Evolutionary conservation across 495 filamentous ascomycete species (phyloP).

Genomic region (Sordaria brevicollis): DNA sequence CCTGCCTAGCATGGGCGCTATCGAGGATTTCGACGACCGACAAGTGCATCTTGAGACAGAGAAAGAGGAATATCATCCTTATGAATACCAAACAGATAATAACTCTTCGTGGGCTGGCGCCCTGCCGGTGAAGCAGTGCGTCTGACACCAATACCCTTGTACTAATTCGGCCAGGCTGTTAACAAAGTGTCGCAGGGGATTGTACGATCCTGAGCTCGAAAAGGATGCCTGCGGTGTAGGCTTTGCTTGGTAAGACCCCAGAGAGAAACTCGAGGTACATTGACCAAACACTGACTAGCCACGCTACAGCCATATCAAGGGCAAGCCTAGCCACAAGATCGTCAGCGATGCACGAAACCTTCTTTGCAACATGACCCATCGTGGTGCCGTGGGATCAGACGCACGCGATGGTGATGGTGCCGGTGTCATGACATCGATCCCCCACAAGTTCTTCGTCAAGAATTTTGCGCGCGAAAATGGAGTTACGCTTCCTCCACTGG

Average conservation of each 20-base stretch:
- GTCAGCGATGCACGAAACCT: conserved; percentile 96
- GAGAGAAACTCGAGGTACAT: background rate
- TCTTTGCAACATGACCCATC: conserved; percentile 99
- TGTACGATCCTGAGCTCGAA: conserved; percentile 92
- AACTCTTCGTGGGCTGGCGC: conserved; percentile 92
- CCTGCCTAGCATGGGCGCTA: conserved; percentile 50
- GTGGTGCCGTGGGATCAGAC: conserved; percentile 95
- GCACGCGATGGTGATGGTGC: conserved; percentile 96
- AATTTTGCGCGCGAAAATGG: conserved; percentile 89
- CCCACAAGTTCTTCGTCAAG: conserved; percentile 97
- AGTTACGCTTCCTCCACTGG: conserved; percentile 73
- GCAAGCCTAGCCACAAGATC: conserved; percentile 95
- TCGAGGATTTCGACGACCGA: conserved; percentile 48
- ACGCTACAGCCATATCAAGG: conserved; percentile 78
- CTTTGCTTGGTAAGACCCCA: conserved; percentile 79
- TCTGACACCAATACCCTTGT: background rate
- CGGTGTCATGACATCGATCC: conserved; percentile 98
- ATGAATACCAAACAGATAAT: conserved; percentile 79
- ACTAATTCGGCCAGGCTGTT: background rate
- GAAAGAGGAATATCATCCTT: conserved; percentile 46
- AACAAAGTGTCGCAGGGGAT: conserved; percentile 41
- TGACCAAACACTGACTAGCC: background rate
- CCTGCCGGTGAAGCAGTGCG: conserved; percentile 84
- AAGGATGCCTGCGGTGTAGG: conserved; percentile 99
- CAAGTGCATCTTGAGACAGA: conserved; percentile 41